Base-by-base conservation (phyloP, 2,329 filamentous ascomycete genomes). In the Arthrobotrys iridis region DNA sequence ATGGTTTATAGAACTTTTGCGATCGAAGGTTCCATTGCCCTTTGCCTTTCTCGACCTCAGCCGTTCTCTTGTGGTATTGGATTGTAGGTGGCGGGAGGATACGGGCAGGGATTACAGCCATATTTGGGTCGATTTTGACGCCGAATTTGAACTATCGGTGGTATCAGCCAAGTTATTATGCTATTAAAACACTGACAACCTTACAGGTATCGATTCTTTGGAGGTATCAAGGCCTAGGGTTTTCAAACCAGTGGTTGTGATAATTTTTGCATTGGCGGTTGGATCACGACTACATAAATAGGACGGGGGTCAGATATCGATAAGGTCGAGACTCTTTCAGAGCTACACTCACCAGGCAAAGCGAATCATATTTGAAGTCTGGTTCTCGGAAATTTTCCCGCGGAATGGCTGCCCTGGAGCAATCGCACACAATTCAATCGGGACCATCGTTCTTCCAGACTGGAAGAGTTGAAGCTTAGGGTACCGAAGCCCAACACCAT, bases 301-400 rank as follows among this genome's bases (percentile, higher is more conserved):
- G 15, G 13, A 20, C 13, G 11, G 15, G 11, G 11, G 35, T 58
- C 33, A 48, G 46, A 15, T 37, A 4, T 11, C 18, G 11, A 46
- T 28, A 5, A 40, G 0, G 1, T 18, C 26, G 2, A 22, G 1
- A 2, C 33, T 46, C n/a, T 13, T 4, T 11, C 18, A 33, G 8
- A 15, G 7, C 3, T 13, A 5, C 4, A 73, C 68, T 33, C 46
- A 73, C 68, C 68, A 73, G 22, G 68, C 60, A 40, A 73, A 73
- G 6, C 41, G 13, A 11, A 73, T 73, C 68, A 73, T 73, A 10
- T 62, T 73, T 8, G 60, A 18, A 2, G 60, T 66, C 35, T 73
- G 68, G 1, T 28, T 46, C 6, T 73, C 68, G 20, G 60, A 60
- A 18, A 73, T 52, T 10, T 46, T 59, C 1, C 60, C 60, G 13